These are phyloP conservation scores for Diplodia mutila DNA, from an alignment of 2,329 filamentous ascomycete species.

Conservation along the genomic window DNA sequence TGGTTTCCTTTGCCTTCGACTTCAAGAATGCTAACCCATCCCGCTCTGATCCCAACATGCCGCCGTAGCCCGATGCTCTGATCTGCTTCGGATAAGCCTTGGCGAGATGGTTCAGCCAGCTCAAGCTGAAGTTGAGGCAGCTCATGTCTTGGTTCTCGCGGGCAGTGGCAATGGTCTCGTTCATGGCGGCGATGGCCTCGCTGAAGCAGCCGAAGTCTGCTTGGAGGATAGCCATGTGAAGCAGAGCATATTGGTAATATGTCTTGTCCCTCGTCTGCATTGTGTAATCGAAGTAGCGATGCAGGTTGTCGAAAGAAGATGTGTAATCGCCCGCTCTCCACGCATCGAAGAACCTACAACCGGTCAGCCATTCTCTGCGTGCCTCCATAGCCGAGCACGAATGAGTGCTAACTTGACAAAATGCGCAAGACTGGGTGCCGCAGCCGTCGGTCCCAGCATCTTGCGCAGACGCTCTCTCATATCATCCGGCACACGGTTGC, in stretches of 20 bases:
- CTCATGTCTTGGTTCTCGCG: slow-evolving; percentile 89
- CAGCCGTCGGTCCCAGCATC: slow-evolving; percentile 67
- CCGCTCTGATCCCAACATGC: slow-evolving; percentile 75
- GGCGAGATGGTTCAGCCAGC: slow-evolving; percentile 95
- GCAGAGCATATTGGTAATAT: slow-evolving; percentile 91
- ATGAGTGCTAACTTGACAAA: slow-evolving; percentile 64
- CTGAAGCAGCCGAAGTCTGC: slow-evolving; percentile 91
- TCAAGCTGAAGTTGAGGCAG: slow-evolving; percentile 92
- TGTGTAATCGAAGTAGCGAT: slow-evolving; percentile 96
- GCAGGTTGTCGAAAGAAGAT: slow-evolving; percentile 85
- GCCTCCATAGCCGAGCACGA: too few species aligned
- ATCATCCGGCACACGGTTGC: slow-evolving; percentile 74
- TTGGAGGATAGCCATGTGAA: slow-evolving; percentile 91
- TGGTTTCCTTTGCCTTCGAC: slow-evolving; percentile 80
- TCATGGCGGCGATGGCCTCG: slow-evolving; percentile 91
- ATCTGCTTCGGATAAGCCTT: slow-evolving; percentile 80
- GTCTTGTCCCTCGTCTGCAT: slow-evolving; percentile 81
- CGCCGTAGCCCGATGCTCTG: slow-evolving; percentile 69
- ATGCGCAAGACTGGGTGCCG: slow-evolving; percentile 74
- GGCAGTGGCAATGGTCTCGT: slow-evolving; percentile 93
- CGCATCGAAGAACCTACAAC: slow-evolving; percentile 77
- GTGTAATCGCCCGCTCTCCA: slow-evolving; percentile 91
- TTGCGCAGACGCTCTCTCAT: slow-evolving; percentile 72
- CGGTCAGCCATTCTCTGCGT: neutral
- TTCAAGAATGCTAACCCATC: slow-evolving; percentile 85